Evolutionary conservation across 768 basidiomycete genomes (phyloP), one percentile per base, ranked within the genome.

Genomic region (Pisolithus microcarpus): DNA sequence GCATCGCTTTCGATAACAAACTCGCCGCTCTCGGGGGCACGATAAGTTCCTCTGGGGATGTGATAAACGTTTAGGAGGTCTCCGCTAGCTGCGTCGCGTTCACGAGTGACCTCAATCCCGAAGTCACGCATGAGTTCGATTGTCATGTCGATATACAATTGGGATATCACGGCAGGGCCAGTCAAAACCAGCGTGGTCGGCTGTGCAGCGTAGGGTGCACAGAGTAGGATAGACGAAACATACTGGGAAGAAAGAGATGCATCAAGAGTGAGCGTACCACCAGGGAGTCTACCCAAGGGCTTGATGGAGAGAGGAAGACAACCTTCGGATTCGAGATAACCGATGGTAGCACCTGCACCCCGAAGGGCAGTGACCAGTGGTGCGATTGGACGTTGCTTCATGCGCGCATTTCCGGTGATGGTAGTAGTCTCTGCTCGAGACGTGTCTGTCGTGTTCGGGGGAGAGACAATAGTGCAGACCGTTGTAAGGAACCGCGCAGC

Each of bases 111-210:
- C 8, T 74, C 58, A 54, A 97, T 74, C 4, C 93, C 95, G 64
- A 99, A 99, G 7, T 86, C 81, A 55, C 76, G 76, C 96, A 99
- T 98, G 86, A 99, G 96, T 8, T 92, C 84, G 58, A 96, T 87
- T 8, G 96, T 98, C 96, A 98, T 97, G 71, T 99, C 94, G 67
- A 99, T 98, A 72, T 98, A 99, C 0, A 93, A 93, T 70, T 98
- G 95, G 5, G 92, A 96, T 65, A 99, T 97, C 63, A 98, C 96
- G 53, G 89, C 84, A 0, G 92, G 95, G 10, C 95, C 96, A 0
- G 81, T 87, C 54, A 99, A 79, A 69, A 96, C 87, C 48, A 98
- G 83, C 2, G 82, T 84, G 53, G 96, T 80, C n/a, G 86, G 76
- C 62, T 90, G 75, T 26, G 68, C 60, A 1, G 95, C 93, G 62